These are phyloP conservation scores for Phylloporus sp. DNA, from an alignment of 768 basidiomycete species.

Conservation along the genomic window DNA sequence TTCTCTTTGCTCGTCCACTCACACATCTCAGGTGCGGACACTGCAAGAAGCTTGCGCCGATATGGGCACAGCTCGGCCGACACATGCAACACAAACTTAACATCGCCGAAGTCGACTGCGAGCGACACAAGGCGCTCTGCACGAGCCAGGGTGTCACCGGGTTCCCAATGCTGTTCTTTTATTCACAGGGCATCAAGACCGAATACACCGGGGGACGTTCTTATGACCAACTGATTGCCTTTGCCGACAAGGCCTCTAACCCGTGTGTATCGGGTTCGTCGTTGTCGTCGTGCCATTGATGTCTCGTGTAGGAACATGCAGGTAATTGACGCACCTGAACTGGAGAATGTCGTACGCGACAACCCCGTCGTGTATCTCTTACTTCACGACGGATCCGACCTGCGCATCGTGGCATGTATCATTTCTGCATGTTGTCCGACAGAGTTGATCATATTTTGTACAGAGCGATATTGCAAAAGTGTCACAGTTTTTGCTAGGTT, in stretches of 20 bases:
- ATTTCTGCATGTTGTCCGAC: background rate
- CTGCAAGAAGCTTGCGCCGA: slow-evolving; percentile 90
- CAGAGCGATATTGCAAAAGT: slow-evolving; percentile 57
- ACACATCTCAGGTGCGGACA: slow-evolving; percentile 70
- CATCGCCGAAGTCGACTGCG: slow-evolving; percentile 88
- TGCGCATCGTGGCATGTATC: slow-evolving; percentile 30
- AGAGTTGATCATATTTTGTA: background rate
- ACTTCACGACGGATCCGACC: slow-evolving; percentile 39
- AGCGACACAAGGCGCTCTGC: slow-evolving; percentile 67
- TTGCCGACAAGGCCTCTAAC: slow-evolving; percentile 69
- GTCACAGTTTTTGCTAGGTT: slow-evolving; percentile 45
- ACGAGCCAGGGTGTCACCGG: slow-evolving; percentile 61
- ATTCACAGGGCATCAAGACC: slow-evolving; percentile 51
- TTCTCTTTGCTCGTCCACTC: background rate
- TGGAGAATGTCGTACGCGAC: slow-evolving; percentile 11
- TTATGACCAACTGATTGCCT: slow-evolving; percentile 65
- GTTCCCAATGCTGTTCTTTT: slow-evolving; percentile 82
- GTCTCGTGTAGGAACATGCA: slow-evolving; percentile 17
- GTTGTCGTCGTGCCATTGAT: background rate
- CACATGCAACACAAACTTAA: slow-evolving; percentile 67
- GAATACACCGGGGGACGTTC: slow-evolving; percentile 77
- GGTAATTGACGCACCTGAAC: slow-evolving; percentile 6
- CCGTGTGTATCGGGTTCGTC: slow-evolving; percentile 46
- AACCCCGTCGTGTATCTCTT: slow-evolving; percentile 42
- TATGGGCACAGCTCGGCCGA: slow-evolving; percentile 72